Conservation (phyloP, 306 rosid species). For the Biancaea sappan region DNA sequence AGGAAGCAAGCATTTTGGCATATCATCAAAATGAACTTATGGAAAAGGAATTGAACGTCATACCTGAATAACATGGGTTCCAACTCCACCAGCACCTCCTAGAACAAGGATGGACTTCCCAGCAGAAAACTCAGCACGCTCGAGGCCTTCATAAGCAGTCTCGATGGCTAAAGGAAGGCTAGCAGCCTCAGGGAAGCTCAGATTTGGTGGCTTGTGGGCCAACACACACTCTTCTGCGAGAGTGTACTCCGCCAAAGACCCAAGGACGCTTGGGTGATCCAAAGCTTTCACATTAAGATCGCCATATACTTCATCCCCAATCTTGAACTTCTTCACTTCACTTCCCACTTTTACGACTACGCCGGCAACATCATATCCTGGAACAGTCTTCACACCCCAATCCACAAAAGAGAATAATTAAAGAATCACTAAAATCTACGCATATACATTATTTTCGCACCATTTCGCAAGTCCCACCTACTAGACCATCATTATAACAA, state of each 20-base stretch:
- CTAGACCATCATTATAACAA: no score
- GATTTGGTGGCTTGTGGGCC: conserved; percentile 58
- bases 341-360: conserved; percentile 35
- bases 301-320: conserved; percentile 38
- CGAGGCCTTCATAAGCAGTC: conserved; percentile 65
- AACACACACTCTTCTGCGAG: conserved; percentile 52
- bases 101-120: conserved; percentile 62
- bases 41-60: not conserved
- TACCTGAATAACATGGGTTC: conserved; percentile 59
- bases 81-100: conserved; percentile 82
- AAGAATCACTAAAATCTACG: not conserved
- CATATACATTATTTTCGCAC: no score
- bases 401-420: not conserved
- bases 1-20: not conserved
- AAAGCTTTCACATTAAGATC: conserved; percentile 20
- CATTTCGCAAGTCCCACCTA: no score
- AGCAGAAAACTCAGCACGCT: conserved; percentile 41
- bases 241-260: conserved; percentile 37
- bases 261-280: not conserved
- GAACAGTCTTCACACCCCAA: conserved; percentile 13
- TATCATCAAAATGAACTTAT: not conserved
- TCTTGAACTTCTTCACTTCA: conserved; percentile 28
- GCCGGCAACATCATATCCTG: conserved; percentile 35
- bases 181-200: conserved; percentile 69
- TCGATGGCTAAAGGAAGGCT: conserved; percentile 59